These are phyloP conservation scores for Cryphonectria japonica DNA, from an alignment of 2,329 filamentous ascomycete species.

Conservation along the genomic window DNA sequence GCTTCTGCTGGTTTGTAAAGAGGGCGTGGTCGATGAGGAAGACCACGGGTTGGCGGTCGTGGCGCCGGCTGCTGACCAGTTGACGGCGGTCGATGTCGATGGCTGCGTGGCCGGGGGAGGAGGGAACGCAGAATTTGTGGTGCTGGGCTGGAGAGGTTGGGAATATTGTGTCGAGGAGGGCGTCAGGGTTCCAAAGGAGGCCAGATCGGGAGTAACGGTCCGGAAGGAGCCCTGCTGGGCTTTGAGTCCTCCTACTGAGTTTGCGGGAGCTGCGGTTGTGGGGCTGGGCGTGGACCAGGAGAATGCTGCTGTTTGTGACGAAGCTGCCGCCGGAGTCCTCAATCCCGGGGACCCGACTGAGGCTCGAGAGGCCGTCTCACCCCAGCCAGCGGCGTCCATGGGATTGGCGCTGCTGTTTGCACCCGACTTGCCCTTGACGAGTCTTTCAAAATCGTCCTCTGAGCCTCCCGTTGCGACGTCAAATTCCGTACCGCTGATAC, in stretches of 20 bases:
- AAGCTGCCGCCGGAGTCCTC: conserved; percentile 39
- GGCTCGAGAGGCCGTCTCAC: conserved; percentile 41
- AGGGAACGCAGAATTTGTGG: conserved; percentile 34
- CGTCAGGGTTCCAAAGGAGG: conserved; percentile 57
- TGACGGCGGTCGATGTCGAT: conserved; percentile 45
- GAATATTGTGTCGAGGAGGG: conserved; percentile 67
- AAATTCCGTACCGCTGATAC: conserved; percentile 63
- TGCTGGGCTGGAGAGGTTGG: conserved; percentile 57
- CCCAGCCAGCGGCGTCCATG: conserved; percentile 56
- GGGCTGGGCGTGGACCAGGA: conserved; percentile 66
- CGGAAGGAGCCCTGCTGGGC: conserved; percentile 51
- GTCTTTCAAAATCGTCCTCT: conserved; percentile 80
- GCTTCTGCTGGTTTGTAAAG: conserved; percentile 36
- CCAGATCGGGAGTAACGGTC: conserved; percentile 63
- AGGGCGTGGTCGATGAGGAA: conserved; percentile 42
- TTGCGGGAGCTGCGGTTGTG: conserved; percentile 38
- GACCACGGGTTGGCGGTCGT: conserved; percentile 55
- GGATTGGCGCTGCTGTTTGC: conserved; percentile 42
- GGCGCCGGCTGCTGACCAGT: conserved; percentile 52
- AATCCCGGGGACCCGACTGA: conserved; percentile 40
- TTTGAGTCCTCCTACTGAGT: conserved; percentile 42
- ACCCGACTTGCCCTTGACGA: conserved; percentile 76
- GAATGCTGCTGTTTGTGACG: conserved; percentile 51
- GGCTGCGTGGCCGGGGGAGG: conserved; percentile 31
- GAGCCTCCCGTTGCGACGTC: conserved; percentile 56